A percentile compares a stretch with the other conserved stretches of the same genome.
These are phyloP conservation scores for Cryptococcus sp. DNA, from an alignment of 1,284 basidiomycete genomes.

Conservation along the genomic window DNA sequence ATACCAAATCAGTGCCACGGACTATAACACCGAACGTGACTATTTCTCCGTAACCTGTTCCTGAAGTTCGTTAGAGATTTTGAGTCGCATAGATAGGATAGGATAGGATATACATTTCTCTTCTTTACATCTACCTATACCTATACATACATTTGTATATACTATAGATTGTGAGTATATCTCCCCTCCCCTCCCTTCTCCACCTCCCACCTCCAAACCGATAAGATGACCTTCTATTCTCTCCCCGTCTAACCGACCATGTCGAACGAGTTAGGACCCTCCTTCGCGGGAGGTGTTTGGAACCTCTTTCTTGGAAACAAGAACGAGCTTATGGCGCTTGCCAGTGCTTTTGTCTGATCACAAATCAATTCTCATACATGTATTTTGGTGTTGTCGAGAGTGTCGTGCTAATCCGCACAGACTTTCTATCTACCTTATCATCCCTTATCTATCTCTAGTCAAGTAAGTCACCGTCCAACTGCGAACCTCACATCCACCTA, in stretches of 20 bases:
- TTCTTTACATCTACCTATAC: background rate
- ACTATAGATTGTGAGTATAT: slow-evolving; percentile 11
- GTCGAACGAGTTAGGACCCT: slow-evolving; percentile 49
- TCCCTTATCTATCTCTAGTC: background rate
- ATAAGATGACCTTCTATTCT: slow-evolving; percentile 50
- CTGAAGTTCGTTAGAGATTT: background rate
- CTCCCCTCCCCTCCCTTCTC: slow-evolving; percentile 2
- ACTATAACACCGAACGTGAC: background rate
- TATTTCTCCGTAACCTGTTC: background rate
- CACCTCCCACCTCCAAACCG: slow-evolving; percentile 8
- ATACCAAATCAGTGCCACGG: too few species aligned
- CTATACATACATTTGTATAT: background rate
- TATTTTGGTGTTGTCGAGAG: too few species aligned
- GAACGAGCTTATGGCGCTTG: slow-evolving; percentile 48
- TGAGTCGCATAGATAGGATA: background rate
- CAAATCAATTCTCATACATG: background rate
- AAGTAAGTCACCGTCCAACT: background rate
- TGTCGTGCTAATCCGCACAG: background rate
- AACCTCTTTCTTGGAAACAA: slow-evolving; percentile 27
- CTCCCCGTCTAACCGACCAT: slow-evolving; percentile 52
- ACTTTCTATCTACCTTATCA: background rate
- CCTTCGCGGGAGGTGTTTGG: slow-evolving; percentile 48
- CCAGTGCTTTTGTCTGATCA: slow-evolving; percentile 51
- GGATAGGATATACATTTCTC: background rate
- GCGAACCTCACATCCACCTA: too few species aligned